phyloP scores from a whole-genome alignment of 2,329 filamentous ascomycete genomes.

The Aaosphaeria pasadenensis region DNA sequence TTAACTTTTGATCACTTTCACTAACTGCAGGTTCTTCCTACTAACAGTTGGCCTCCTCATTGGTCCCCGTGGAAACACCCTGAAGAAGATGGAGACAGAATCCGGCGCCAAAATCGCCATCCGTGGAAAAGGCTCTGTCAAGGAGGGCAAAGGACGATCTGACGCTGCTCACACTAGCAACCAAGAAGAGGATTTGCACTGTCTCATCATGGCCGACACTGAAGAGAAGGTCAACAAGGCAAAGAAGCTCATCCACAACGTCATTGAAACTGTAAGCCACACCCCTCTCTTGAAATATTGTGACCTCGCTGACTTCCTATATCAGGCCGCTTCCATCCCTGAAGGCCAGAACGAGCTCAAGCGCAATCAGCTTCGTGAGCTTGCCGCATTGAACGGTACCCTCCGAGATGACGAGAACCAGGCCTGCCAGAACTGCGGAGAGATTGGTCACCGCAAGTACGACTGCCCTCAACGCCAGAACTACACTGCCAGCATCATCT shows the following conservation, averaged over 20 bases:
- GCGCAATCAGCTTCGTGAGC: conserved; percentile 95
- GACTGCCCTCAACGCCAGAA: conserved; percentile 97
- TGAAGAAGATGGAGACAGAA: conserved; percentile 99
- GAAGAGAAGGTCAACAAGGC: conserved; percentile 99
- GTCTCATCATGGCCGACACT: conserved; percentile 98
- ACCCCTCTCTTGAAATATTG: not conserved
- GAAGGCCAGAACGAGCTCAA: conserved; percentile 99
- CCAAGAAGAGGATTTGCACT: conserved; percentile 98
- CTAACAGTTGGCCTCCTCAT: conserved; percentile 99
- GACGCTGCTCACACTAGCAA: conserved; percentile 99
- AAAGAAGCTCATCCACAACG: conserved; percentile 96
- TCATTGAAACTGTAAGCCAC: conserved; percentile 91
- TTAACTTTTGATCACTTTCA: conserved; percentile 49
- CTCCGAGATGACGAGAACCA: conserved; percentile 99
- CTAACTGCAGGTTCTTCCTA: conserved; percentile 84
- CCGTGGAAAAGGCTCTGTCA: conserved; percentile 98
- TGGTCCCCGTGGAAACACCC: conserved; percentile 98
- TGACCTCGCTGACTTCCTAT: conserved; percentile 22
- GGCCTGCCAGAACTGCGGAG: conserved; percentile 97
- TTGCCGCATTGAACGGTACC: conserved; percentile 97
- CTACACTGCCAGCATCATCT: conserved; percentile 99
- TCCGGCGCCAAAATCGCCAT: conserved; percentile 98
- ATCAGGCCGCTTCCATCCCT: conserved; percentile 91
- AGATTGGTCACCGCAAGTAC: conserved; percentile 98
- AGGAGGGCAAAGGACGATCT: conserved; percentile 98